phyloP scores from a whole-genome alignment of 2,329 filamentous ascomycete genomes.

The Nannizziopsis barbatae region DNA sequence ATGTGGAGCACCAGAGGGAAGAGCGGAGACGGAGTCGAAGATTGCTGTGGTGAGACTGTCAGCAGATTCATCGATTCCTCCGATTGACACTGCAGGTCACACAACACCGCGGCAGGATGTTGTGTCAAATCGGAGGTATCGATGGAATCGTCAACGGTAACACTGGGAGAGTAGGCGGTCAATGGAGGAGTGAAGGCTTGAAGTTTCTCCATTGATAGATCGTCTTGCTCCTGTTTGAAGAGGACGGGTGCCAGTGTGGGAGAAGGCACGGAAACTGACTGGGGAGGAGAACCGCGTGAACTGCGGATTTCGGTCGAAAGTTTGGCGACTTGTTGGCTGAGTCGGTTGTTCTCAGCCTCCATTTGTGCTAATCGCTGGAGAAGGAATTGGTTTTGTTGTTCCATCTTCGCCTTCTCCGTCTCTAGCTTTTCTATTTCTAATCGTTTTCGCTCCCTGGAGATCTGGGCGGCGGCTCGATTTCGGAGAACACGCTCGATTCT shows the following conservation, averaged over 20 bases:
- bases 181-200: slow-evolving; percentile 29
- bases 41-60: slow-evolving; percentile 35
- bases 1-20: slow-evolving; percentile 44
- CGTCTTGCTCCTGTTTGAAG: slow-evolving; percentile 37
- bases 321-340: slow-evolving; percentile 42
- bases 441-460: slow-evolving; percentile 86
- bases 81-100: slow-evolving; percentile 99
- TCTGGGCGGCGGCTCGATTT: slow-evolving; percentile 91
- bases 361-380: slow-evolving; percentile 52
- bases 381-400: slow-evolving; percentile 61
- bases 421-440: slow-evolving; percentile 77
- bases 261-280: slow-evolving; percentile 27
- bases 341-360: slow-evolving; percentile 43
- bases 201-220: slow-evolving; percentile 32
- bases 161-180: slow-evolving; percentile 31
- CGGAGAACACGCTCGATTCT: slow-evolving; percentile 94
- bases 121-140: slow-evolving; percentile 85
- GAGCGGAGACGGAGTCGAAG: slow-evolving; percentile 30
- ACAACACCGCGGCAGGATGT: slow-evolving; percentile 99
- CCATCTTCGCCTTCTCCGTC: slow-evolving; percentile 51
- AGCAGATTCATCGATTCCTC: slow-evolving; percentile 43
- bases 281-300: slow-evolving; percentile 31
- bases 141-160: slow-evolving; percentile 36
- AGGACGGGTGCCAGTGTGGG: slow-evolving; percentile 32
- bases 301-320: slow-evolving; percentile 37